A percentile compares a stretch with the other conserved stretches of the same genome.
Conservation (phyloP, 2,329 filamentous ascomycete genomes). For the Byssochlamys sp. region DNA sequence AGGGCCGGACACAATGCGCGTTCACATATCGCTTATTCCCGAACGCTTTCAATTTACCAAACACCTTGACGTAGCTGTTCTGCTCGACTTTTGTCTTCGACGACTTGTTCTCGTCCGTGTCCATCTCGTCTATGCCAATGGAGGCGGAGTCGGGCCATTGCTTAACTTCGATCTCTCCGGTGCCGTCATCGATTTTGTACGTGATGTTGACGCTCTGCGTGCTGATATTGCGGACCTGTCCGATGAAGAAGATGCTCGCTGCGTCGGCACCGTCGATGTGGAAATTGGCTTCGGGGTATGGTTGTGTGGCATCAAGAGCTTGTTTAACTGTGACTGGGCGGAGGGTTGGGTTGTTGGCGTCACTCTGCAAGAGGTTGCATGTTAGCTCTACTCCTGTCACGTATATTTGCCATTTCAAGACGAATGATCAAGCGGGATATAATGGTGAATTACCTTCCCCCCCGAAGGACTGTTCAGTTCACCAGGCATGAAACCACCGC, state of each 20-base stretch:
- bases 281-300: constrained; percentile 66
- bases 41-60: constrained; percentile 74
- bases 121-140: constrained; percentile 30
- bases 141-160: constrained; percentile 37
- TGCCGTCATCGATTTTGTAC: constrained; percentile 90
- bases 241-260: constrained; percentile 73
- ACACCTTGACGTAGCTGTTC: constrained; percentile 75
- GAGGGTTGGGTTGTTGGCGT: constrained; percentile 71
- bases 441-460: constrained; percentile 25
- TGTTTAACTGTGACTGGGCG: constrained; percentile 95
- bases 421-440: not conserved
- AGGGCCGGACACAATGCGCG: constrained; percentile 68
- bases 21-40: constrained; percentile 73
- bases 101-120: constrained; percentile 32
- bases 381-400: constrained; percentile 1
- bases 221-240: constrained; percentile 78
- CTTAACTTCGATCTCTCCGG: constrained; percentile 71
- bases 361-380: constrained; percentile 21
- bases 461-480: constrained; percentile 40
- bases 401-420: not conserved
- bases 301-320: constrained; percentile 69
- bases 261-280: constrained; percentile 68
- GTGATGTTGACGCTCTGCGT: constrained; percentile 84
- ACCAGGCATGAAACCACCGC: constrained; percentile 52
- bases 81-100: constrained; percentile 51